Evolutionary conservation across 2,329 filamentous ascomycete genomes (phyloP).

Genomic region (Aureobasidium melanogenum): DNA sequence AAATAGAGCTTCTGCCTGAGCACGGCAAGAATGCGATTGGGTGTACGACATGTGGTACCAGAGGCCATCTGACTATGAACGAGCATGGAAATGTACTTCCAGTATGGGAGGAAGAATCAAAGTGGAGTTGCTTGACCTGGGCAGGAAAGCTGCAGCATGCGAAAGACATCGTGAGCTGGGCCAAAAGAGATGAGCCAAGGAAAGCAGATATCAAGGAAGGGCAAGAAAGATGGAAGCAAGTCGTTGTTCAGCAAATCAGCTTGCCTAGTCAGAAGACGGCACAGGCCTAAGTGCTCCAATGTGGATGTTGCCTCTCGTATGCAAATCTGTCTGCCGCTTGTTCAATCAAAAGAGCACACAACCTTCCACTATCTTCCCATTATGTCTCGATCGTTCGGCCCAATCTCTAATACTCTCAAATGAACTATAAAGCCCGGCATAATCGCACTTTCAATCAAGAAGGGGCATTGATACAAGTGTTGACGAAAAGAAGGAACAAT

Average conservation of each 20-base stretch:
- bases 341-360: too few relatives aligned
- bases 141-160: background rate
- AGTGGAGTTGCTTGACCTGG: constrained; percentile 2
- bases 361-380: too few relatives aligned
- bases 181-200: background rate
- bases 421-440: accelerated
- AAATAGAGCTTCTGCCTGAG: constrained; percentile 8
- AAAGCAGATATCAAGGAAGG: background rate
- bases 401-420: too few relatives aligned
- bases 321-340: too few relatives aligned
- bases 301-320: too few relatives aligned
- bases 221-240: background rate
- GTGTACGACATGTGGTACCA: constrained; percentile 13
- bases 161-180: background rate
- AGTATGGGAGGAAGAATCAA: constrained; percentile 10
- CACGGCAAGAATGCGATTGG: constrained; percentile 8
- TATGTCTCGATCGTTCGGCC: background rate
- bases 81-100: background rate
- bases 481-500: background rate
- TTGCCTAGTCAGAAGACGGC: background rate
- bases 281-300: background rate
- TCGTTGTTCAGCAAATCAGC: background rate
- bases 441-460: background rate
- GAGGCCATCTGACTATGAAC: background rate
- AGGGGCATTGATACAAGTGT: background rate